Evolutionary conservation across 305 asterid genomes (phyloP), one percentile per base, ranked within the genome.

Genomic region (Fraxinus xanthoxyloides): DNA sequence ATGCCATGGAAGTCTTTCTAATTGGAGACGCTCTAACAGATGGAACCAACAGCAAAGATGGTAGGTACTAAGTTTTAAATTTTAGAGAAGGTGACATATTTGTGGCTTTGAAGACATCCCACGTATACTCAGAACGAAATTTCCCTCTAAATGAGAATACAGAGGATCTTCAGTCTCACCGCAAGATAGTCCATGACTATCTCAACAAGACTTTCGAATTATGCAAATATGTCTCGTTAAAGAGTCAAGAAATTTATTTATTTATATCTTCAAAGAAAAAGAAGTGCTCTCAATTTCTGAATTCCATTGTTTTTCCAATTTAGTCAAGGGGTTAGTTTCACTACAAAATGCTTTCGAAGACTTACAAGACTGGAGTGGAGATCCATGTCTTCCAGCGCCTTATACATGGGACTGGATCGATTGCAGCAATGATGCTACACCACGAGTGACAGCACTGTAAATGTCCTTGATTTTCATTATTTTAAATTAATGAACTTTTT

Each of bases 341-440:
- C 76, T 94, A 81, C 91, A 82, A 89, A 46, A 30, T 0, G 74
- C 84, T 3, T 94, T 89, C 24, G 75, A 63, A 0, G 83, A 72
- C 56, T 77, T 92, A 51, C 82, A 85, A 85, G 86, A 80, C 2
- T 92, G 93, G 96, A 77, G 82, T 1, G 95, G 95, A 0, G 98
- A 93, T 83, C 98, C 97, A 7, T 92, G 97, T 79, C 91, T 92
- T 46, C 98, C 97, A 17, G 81, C 91, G 5, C 86, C 92, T 15
- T 92, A 87, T 82, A 54, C 92, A 10, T 93, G 97, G 95, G 97
- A 93, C 7, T 93, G 97, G 98, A 85, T 92, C 74, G 65, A 84
- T 19, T 93, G 97, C 78, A 90, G 81, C 81, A 75, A 36, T 15
- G 85, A 83, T 21, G 79, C 88, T 12, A 82, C 76, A 3, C 98